Base-by-base conservation (phyloP, 1,139 yeast species). In the Hansenula lynferdii region DNA sequence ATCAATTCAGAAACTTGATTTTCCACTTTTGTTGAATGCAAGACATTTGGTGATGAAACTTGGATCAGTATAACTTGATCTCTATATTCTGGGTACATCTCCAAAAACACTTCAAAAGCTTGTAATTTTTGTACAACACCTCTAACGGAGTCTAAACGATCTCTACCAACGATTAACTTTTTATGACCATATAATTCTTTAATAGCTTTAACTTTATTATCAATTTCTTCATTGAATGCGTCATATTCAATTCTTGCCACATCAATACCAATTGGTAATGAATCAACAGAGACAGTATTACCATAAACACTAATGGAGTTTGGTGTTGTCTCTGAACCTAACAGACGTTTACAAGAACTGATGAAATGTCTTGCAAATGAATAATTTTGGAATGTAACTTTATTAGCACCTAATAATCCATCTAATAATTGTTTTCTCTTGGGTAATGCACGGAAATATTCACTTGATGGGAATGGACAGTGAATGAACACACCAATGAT, bases 381-480 rank as follows among this genome's bases (percentile, higher is more conserved):
- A 41, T 77, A 80, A 43, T 87, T 79, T 61, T 92, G 98, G 62
- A 92, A 87, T 8, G 85, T 89, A 37, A 92, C 75, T 51, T 81
- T 75, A 57, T 87, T 87, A 6, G 96, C 80, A 18, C 97, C 97
- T 41, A 94, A 70, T 74, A 92, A 74, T 19, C 98, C 97, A 55
- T 87, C 95, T 43, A 92, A 68, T 36, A 92, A 68, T 53, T 85
- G 83, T 40, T 80, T 72, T 50, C 98, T 74, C 60, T 85, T 85
- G 30, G 96, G 82, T 33, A 92, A 64, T 49, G 96, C 85, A 44
- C 97, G 72, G 64, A 92, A 87, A 58, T 89, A 87, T 62, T 92
- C 98, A n/a, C 90, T 82, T 29, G 95, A 85, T 10, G 98, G 97
- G 73, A 94, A 89, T 12, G 97, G 96, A 6, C 86, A 76, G 59